A percentile compares a stretch with the other conserved stretches of the same genome.
Evolutionary conservation across 345 rosid genomes (phyloP).

Genomic region (Microcos paniculata): DNA sequence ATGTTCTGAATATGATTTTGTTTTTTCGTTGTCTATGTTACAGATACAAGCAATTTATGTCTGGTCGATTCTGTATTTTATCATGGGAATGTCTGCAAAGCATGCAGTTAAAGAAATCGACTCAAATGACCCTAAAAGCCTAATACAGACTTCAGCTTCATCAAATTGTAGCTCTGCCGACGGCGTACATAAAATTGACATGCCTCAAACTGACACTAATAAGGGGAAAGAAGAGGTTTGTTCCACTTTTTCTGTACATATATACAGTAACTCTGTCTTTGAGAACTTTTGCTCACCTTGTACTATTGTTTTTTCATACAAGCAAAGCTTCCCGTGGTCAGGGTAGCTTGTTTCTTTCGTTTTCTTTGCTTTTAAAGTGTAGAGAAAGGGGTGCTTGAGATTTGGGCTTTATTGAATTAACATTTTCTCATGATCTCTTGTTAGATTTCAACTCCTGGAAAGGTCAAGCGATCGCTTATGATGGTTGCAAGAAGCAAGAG

Average conservation of each 20-base stretch:
- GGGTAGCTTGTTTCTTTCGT: no score
- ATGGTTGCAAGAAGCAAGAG: conserved; percentile 30
- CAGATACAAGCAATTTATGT: conserved; percentile 59
- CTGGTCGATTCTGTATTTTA: conserved; percentile 62
- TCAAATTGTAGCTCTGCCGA: conserved; percentile 20
- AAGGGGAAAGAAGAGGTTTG: not conserved
- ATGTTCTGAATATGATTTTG: not conserved
- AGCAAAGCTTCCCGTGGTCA: no score
- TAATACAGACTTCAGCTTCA: conserved; percentile 15
- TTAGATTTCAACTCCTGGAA: conserved; percentile 31
- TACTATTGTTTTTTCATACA: no score
- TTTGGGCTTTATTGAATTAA: not conserved
- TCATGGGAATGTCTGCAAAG: conserved; percentile 42
- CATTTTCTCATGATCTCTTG: not conserved
- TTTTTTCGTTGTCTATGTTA: not conserved
- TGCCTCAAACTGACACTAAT: conserved; percentile 40
- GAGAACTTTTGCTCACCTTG: no score
- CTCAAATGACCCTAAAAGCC: not conserved
- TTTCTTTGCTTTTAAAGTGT: not conserved
- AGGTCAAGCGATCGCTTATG: conserved; percentile 27
- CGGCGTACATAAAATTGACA: conserved; percentile 30
- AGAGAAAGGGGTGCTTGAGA: not conserved
- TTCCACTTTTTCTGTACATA: not conserved
- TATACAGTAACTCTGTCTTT: not conserved
- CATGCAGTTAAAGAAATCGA: conserved; percentile 3